Evolutionary conservation across 2,329 filamentous ascomycete species (phyloP).

Genomic region (Hypoxylon sp.): DNA sequence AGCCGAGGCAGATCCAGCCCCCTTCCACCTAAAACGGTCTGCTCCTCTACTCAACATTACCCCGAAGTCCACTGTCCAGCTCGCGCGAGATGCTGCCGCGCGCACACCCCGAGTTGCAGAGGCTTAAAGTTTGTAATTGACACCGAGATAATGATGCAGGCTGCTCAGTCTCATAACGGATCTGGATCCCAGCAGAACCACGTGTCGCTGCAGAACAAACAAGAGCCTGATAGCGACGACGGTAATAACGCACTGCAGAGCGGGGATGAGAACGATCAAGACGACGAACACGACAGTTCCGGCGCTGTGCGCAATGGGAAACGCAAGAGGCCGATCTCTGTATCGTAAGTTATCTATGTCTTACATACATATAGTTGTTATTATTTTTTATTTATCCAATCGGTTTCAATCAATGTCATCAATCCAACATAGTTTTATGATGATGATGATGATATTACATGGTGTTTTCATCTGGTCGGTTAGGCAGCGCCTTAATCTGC

Average conservation of each 20-base stretch:
- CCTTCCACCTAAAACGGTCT: conserved; percentile 32
- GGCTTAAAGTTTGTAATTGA: conserved; percentile 42
- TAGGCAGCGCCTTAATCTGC: background rate
- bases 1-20: conserved; percentile 29
- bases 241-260: conserved; percentile 59
- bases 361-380: conserved; percentile 35
- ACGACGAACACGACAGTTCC: conserved; percentile 53
- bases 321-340: conserved; percentile 73
- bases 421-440: background rate
- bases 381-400: conserved; percentile 13
- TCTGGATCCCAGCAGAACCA: conserved; percentile 46
- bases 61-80: conserved; percentile 56
- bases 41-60: conserved; percentile 63
- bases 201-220: conserved; percentile 51
- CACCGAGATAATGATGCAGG: conserved; percentile 43
- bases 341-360: conserved; percentile 67
- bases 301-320: conserved; percentile 65
- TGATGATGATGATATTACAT: background rate
- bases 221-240: conserved; percentile 65
- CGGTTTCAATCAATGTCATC: background rate
- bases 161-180: conserved; percentile 44
- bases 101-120: conserved; percentile 44
- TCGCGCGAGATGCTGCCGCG: conserved; percentile 50
- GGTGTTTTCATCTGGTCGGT: conserved; percentile 6
- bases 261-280: conserved; percentile 62